A percentile compares a stretch with the other conserved stretches of the same genome.
Evolutionary conservation across 345 rosid genomes (phyloP).

Genomic region (Ceriops tagal): DNA sequence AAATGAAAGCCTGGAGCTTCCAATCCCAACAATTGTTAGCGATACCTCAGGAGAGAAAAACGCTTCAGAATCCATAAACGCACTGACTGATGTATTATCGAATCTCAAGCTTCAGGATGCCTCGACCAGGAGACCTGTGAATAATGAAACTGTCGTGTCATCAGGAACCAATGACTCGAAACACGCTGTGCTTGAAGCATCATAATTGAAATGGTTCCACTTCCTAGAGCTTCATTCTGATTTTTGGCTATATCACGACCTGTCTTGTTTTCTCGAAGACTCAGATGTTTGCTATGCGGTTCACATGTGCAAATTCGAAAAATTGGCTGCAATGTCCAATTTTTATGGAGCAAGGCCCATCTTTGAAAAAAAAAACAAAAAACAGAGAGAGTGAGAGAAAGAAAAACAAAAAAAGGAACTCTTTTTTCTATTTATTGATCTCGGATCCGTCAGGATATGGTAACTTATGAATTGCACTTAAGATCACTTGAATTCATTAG

Average conservation of each 20-base stretch:
- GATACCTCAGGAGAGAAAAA: conserved; percentile 17
- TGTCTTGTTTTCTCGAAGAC: no score
- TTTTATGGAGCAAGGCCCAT: no score
- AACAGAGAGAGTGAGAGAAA: no score
- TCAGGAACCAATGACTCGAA: conserved; percentile 29
- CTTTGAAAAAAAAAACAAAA: no score
- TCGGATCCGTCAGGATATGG: no score
- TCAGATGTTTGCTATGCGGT: no score
- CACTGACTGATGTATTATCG: conserved; percentile 46
- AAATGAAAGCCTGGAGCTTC: conserved; percentile 29
- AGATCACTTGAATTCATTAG: no score
- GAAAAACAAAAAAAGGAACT: no score
- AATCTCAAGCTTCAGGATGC: conserved; percentile 52
- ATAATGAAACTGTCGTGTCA: conserved; percentile 23
- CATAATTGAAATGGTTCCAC: conserved; percentile 19
- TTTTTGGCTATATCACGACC: background rate
- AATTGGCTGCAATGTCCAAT: no score
- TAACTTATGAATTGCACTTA: no score
- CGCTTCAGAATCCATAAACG: conserved; percentile 36
- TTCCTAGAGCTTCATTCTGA: background rate
- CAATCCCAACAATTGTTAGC: background rate
- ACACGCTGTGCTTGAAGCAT: conserved; percentile 42
- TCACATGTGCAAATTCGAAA: no score
- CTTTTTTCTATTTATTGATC: no score
- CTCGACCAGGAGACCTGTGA: conserved; percentile 16